These are phyloP conservation scores for Solanum dulcamara DNA, from an alignment of 257 asterid genomes.

Conservation along the genomic window DNA sequence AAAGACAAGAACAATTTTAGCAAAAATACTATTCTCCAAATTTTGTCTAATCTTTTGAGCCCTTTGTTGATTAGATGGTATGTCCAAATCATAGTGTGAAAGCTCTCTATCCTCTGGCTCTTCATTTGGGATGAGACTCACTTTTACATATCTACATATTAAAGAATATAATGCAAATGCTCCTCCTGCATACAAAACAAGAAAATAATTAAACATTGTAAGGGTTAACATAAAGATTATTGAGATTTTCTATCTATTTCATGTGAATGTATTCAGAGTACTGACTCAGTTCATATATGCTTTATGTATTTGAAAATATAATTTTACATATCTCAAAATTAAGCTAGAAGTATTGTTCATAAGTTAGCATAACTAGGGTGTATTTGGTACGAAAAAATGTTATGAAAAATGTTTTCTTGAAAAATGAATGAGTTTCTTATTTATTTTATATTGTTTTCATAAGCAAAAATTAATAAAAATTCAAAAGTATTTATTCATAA, in stretches of 20 bases:
- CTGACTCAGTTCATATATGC: not conserved
- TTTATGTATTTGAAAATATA: not conserved
- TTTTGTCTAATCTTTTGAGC: slow-evolving; percentile 38
- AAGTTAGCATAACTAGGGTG: not conserved
- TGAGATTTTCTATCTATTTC: not conserved
- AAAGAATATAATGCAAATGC: slow-evolving; percentile 66
- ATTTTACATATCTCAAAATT: not conserved
- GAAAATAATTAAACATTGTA: not conserved
- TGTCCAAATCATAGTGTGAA: slow-evolving; percentile 43
- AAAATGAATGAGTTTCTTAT: not conserved
- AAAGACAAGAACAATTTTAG: slow-evolving; percentile 38
- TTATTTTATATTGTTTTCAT: too few species aligned
- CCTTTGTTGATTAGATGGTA: slow-evolving; percentile 27
- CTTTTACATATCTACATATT: slow-evolving; percentile 57
- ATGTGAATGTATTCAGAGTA: not conserved
- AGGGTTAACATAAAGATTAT: too few species aligned
- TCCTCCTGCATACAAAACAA: slow-evolving; percentile 30
- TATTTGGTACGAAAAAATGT: too few species aligned
- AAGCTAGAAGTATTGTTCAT: not conserved
- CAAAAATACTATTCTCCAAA: slow-evolving; percentile 37
- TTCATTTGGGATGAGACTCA: slow-evolving; percentile 54
- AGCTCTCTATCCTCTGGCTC: slow-evolving; percentile 49
- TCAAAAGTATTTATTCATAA: too few species aligned
- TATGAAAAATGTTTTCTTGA: too few species aligned
- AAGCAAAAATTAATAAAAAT: not conserved